phyloP scores from a whole-genome alignment of 371 early-diverging fungal species.

The Rhizopus delemar region DNA sequence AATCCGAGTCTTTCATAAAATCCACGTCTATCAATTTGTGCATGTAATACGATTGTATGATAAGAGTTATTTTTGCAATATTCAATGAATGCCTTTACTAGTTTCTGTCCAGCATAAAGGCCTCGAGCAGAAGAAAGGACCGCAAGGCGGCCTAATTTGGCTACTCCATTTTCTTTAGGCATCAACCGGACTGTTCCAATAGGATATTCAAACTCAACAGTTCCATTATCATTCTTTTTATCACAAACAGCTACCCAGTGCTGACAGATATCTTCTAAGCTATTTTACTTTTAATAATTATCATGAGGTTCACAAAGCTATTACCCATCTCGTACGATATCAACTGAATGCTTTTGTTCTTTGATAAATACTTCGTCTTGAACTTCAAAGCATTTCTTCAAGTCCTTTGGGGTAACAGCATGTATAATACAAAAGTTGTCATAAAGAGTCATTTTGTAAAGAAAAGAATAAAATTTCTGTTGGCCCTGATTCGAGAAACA shows the following conservation, averaged over 20 bases:
- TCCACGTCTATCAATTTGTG: slow-evolving; percentile 43
- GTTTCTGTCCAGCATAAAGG: slow-evolving; percentile 28
- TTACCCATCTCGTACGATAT: slow-evolving; percentile 44
- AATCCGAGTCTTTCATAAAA: slow-evolving; percentile 53
- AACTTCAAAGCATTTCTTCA: not conserved
- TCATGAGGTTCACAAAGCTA: not conserved
- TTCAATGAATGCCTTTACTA: slow-evolving; percentile 31
- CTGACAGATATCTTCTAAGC: slow-evolving; percentile 26
- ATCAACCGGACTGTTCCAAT: slow-evolving; percentile 41
- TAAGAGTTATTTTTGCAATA: slow-evolving; percentile 21
- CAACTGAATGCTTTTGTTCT: slow-evolving; percentile 18
- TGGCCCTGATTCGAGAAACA: no score
- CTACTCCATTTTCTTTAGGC: slow-evolving; percentile 24
- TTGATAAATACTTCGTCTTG: not conserved
- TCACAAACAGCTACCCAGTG: slow-evolving; percentile 43
- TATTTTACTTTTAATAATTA: slow-evolving; percentile 1
- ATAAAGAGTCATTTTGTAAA: not conserved
- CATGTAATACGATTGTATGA: slow-evolving; percentile 32
- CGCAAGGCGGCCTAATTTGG: slow-evolving; percentile 49
- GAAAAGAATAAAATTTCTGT: not conserved
- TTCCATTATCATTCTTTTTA: slow-evolving; percentile 7
- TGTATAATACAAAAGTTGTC: not conserved
- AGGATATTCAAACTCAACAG: slow-evolving; percentile 21
- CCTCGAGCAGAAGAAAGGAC: slow-evolving; percentile 41
- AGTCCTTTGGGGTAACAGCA: not conserved